Conservation (phyloP, 116 monocot genomes). For the Phalaenopsis hybrid region DNA sequence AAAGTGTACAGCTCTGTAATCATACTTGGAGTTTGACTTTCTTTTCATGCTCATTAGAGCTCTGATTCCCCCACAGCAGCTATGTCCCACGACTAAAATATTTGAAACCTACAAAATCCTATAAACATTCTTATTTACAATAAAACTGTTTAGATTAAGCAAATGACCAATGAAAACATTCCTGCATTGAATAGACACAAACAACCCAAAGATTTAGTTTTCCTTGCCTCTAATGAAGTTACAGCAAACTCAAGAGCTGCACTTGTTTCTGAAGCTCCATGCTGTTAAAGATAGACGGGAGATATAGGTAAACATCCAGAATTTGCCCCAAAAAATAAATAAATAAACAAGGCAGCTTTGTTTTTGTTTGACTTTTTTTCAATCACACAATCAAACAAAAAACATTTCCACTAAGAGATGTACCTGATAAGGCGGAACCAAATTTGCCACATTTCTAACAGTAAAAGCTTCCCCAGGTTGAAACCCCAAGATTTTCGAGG, state of each 20-base stretch:
- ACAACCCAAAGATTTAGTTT: neutral
- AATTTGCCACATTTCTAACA: constrained; percentile 85
- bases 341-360: neutral
- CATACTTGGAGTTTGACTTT: constrained; percentile 46
- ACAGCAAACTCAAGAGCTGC: constrained; percentile 97
- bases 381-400: neutral
- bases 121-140: neutral
- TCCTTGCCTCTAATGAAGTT: constrained; percentile 65
- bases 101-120: constrained; percentile 53
- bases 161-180: neutral
- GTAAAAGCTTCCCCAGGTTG: constrained; percentile 96
- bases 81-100: constrained; percentile 89
- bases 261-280: constrained; percentile 86
- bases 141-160: neutral
- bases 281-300: constrained; percentile 30
- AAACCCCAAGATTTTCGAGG: constrained; percentile 76
- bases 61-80: constrained; percentile 90
- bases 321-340: neutral
- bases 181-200: neutral
- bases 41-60: constrained; percentile 86
- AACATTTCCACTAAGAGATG: neutral
- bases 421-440: constrained; percentile 90
- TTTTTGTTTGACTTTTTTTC: neutral
- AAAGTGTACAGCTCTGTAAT: neutral
- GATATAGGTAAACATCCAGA: constrained; percentile 1